phyloP scores from a whole-genome alignment of 106 monocot genomes.

The Dactylorhiza incarnata region DNA sequence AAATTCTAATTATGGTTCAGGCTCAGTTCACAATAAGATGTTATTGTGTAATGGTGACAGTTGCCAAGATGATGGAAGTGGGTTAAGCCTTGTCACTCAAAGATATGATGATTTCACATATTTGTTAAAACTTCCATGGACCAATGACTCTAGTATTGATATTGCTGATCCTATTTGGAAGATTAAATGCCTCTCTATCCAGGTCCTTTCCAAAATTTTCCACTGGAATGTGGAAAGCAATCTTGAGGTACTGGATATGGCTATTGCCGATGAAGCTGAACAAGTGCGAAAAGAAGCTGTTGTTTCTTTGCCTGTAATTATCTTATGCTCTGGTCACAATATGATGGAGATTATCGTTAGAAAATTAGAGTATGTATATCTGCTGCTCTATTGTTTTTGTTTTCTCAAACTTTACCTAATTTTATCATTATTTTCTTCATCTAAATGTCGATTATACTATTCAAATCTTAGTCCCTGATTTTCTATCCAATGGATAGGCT shows the following conservation, averaged over 20 bases:
- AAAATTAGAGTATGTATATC: constrained; percentile 56
- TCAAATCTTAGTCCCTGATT: neutral
- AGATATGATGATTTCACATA: constrained; percentile 33
- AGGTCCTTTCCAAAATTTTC: constrained; percentile 49
- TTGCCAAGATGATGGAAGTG: constrained; percentile 19
- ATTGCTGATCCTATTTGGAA: constrained; percentile 23
- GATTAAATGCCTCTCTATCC: constrained; percentile 53
- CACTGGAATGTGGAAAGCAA: constrained; percentile 19
- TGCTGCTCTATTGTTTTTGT: neutral
- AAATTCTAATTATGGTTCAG: constrained; percentile 24
- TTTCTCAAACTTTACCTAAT: neutral
- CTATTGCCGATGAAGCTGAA: constrained; percentile 59
- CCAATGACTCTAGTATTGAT: constrained; percentile 14
- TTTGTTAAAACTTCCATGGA: constrained; percentile 59
- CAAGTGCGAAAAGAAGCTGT: constrained; percentile 63
- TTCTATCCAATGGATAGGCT: neutral
- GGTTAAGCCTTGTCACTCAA: constrained; percentile 8
- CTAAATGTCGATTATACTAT: neutral
- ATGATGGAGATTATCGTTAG: constrained; percentile 29
- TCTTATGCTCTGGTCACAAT: constrained; percentile 52
- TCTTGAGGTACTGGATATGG: constrained; percentile 71
- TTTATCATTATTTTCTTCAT: neutral
- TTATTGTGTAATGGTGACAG: constrained; percentile 36
- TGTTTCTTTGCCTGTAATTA: constrained; percentile 64
- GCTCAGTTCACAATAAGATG: constrained; percentile 18